Evolutionary conservation across 495 filamentous ascomycete genomes (phyloP).

Genomic region (Trichocladium uniseriatum): DNA sequence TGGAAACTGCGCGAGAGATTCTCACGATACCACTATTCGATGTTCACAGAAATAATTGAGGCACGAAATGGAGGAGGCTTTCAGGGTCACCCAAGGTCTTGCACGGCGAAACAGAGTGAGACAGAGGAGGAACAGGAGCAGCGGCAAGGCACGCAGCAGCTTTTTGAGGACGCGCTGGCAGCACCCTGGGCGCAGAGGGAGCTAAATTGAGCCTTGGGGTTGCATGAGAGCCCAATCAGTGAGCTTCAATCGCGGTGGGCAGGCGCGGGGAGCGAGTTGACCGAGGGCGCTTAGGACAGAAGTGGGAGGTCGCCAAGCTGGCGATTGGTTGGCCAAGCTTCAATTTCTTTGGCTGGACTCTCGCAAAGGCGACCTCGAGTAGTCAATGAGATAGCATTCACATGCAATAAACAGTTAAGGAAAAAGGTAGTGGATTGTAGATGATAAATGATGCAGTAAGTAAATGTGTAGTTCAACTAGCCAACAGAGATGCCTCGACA

Average conservation of each 20-base stretch:
- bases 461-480: too few species aligned
- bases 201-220: conserved; percentile 2
- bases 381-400: too few species aligned
- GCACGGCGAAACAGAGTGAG: background rate
- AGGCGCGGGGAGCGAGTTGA: conserved; percentile 9
- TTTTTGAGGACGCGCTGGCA: background rate
- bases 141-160: background rate
- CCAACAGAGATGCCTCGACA: too few species aligned
- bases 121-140: background rate
- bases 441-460: too few species aligned
- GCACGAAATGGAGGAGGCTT: background rate
- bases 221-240: conserved; percentile 11
- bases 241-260: background rate
- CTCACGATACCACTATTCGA: too few species aligned
- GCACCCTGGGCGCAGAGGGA: background rate
- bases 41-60: too few species aligned
- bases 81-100: background rate
- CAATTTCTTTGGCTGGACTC: background rate
- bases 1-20: background rate
- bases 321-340: conserved; percentile 10
- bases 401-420: too few species aligned
- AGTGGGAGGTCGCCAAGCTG: background rate
- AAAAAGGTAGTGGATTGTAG: too few species aligned
- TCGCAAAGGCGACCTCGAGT: too few species aligned
- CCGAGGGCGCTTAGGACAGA: conserved; percentile 23